phyloP scores from a whole-genome alignment of 768 basidiomycete species.

The Lactarius tabidus region DNA sequence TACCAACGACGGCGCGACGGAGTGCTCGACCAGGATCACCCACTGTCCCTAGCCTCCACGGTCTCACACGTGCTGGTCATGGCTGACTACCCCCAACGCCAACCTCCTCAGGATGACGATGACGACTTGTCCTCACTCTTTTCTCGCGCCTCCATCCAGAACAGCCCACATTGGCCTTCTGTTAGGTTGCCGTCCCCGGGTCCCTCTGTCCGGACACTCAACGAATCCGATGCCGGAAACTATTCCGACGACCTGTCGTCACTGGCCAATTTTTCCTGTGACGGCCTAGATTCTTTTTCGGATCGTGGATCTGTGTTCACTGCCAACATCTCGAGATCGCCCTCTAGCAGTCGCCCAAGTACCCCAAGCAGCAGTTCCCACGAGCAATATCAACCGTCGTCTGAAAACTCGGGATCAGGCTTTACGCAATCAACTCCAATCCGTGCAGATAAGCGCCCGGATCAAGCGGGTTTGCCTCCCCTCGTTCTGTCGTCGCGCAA shows the following conservation, averaged over 20 bases:
- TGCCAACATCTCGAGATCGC: conserved; percentile 35
- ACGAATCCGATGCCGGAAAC: not conserved
- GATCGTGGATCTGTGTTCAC: not conserved
- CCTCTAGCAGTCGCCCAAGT: conserved; percentile 52
- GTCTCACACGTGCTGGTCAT: not conserved
- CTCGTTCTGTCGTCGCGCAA: conserved; percentile 26
- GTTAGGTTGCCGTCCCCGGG: not conserved
- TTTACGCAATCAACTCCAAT: no score
- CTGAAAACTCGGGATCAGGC: conserved; percentile 51
- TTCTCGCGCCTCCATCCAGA: not conserved
- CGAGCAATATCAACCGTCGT: conserved; percentile 46
- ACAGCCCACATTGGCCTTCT: not conserved
- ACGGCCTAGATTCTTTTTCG: not conserved
- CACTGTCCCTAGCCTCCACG: not conserved
- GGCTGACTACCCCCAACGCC: not conserved
- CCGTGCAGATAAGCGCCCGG: conserved; percentile 38
- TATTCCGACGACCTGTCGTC: not conserved
- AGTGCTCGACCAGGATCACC: not conserved
- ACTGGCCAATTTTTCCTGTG: not conserved
- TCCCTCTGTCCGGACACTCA: not conserved
- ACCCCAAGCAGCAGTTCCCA: conserved; percentile 48
- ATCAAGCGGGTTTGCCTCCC: conserved; percentile 51
- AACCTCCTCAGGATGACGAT: not conserved
- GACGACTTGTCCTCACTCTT: not conserved
- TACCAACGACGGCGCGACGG: not conserved